phyloP scores from a whole-genome alignment of 1,284 basidiomycete genomes.

The Heliocybe sulcata region DNA sequence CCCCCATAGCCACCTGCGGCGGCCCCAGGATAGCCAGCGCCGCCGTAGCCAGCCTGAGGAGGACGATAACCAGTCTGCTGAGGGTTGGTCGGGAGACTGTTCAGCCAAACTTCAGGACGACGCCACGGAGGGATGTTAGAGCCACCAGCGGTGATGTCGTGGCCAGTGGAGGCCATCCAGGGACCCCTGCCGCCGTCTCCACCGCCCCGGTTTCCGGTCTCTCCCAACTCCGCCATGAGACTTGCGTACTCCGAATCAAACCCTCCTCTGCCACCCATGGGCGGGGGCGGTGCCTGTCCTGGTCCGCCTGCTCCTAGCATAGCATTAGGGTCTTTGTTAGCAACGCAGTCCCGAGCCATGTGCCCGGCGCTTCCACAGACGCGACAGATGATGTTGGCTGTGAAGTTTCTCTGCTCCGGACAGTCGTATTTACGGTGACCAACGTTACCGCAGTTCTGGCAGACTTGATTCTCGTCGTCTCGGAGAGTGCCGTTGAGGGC shows the following conservation, averaged over 20 bases:
- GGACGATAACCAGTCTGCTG: conserved; percentile 30
- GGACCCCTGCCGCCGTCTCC: conserved; percentile 46
- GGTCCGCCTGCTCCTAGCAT: conserved; percentile 18
- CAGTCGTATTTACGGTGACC: conserved; percentile 97
- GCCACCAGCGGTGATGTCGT: conserved; percentile 73
- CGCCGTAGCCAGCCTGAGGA: conserved; percentile 19
- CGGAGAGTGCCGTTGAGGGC: conserved; percentile 97
- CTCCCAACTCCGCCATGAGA: conserved; percentile 97
- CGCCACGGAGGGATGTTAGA: conserved; percentile 83
- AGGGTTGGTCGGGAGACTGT: conserved; percentile 30
- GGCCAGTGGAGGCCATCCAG: conserved; percentile 59
- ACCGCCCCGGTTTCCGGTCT: conserved; percentile 56
- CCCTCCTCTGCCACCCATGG: conserved; percentile 46
- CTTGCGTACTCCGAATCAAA: conserved; percentile 98
- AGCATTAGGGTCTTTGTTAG: conserved; percentile 72
- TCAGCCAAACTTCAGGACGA: conserved; percentile 77
- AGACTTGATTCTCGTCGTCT: conserved; percentile 99
- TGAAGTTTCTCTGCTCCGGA: conserved; percentile 93
- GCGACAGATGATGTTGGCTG: conserved; percentile 96
- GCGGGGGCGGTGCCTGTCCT: conserved; percentile 26
- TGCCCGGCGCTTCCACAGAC: conserved; percentile 92
- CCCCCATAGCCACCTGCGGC: conserved; percentile 21
- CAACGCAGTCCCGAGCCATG: conserved; percentile 94
- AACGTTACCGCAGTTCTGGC: conserved; percentile 95
- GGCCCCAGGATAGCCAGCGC: neutral